Conservation (phyloP, 2,329 filamentous ascomycete species). For the Bretziella fagacearum region DNA sequence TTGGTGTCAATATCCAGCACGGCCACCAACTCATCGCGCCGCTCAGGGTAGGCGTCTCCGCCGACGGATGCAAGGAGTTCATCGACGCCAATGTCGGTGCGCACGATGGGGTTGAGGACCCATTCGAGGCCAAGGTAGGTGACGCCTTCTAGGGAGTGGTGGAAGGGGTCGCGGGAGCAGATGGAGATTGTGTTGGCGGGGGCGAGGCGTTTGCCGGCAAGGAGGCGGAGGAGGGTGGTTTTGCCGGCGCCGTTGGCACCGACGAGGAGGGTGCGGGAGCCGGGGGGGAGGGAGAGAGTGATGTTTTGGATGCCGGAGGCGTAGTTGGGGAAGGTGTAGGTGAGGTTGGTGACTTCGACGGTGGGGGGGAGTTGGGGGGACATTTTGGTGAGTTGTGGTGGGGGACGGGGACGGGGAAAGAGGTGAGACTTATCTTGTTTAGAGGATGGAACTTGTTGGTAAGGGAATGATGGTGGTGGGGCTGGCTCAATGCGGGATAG, state of each 20-base stretch:
- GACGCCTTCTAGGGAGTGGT: constrained; percentile 74
- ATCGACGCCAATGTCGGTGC: constrained; percentile 80
- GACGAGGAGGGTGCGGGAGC: constrained; percentile 77
- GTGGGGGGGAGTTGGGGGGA: constrained; percentile 29
- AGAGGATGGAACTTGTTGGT: too few relatives aligned
- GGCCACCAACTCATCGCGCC: constrained; percentile 68
- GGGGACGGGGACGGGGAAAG: constrained; percentile 6
- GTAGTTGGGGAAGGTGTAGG: constrained; percentile 78
- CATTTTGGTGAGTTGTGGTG: constrained; percentile 17
- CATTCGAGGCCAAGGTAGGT: constrained; percentile 96
- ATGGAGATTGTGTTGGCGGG: constrained; percentile 59
- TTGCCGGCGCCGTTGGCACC: constrained; percentile 96
- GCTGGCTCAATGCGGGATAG: too few relatives aligned
- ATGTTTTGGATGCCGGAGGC: constrained; percentile 62
- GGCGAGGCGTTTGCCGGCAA: constrained; percentile 87
- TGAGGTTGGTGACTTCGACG: constrained; percentile 59
- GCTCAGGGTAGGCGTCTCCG: constrained; percentile 62
- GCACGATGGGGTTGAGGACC: constrained; percentile 93
- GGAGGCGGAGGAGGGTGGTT: constrained; percentile 83
- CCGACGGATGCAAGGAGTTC: constrained; percentile 76
- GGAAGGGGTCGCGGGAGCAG: constrained; percentile 79
- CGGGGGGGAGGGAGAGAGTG: constrained; percentile 57
- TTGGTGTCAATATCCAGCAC: constrained; percentile 82
- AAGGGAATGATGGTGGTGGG: too few relatives aligned
- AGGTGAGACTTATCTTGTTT: too few relatives aligned